phyloP scores from a whole-genome alignment of 371 early-diverging fungal genomes.

The Furculomyces boomerangus region DNA sequence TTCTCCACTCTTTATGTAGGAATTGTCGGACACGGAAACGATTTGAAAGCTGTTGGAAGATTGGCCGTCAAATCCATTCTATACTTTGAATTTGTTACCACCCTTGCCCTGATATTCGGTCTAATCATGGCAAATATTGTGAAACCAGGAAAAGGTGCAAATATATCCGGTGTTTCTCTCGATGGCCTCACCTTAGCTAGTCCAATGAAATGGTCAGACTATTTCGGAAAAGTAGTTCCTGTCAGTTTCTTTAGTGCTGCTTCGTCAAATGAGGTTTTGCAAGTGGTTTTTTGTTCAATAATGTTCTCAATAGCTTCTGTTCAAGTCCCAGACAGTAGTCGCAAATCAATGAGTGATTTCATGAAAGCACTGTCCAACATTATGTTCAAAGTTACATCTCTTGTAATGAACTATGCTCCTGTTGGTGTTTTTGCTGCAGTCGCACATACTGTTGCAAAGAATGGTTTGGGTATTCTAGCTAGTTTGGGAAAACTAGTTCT shows the following conservation, averaged over 20 bases:
- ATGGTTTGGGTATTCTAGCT: slow-evolving; percentile 39
- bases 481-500: slow-evolving; percentile 52
- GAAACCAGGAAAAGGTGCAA: slow-evolving; percentile 38
- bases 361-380: slow-evolving; percentile 35
- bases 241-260: slow-evolving; percentile 31
- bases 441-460: slow-evolving; percentile 44
- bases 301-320: slow-evolving; percentile 51
- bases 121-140: slow-evolving; percentile 41
- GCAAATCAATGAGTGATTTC: slow-evolving; percentile 34
- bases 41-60: slow-evolving; percentile 38
- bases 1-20: slow-evolving; percentile 53
- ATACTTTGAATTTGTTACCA: slow-evolving; percentile 48
- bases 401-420: slow-evolving; percentile 59
- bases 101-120: slow-evolving; percentile 49
- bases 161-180: slow-evolving; percentile 11
- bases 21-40: slow-evolving; percentile 59
- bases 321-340: slow-evolving; percentile 16
- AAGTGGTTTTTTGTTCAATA: slow-evolving; percentile 45
- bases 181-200: slow-evolving; percentile 5
- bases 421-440: slow-evolving; percentile 50
- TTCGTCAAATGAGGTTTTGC: slow-evolving; percentile 34
- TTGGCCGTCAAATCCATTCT: slow-evolving; percentile 44
- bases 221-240: slow-evolving; percentile 36
- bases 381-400: slow-evolving; percentile 49
- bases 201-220: slow-evolving; percentile 33